Percentiles rank a stretch among this genome's conserved stretches.
phyloP scores from a whole-genome alignment of 257 asterid genomes.

The Paraleonurus japonicus region DNA sequence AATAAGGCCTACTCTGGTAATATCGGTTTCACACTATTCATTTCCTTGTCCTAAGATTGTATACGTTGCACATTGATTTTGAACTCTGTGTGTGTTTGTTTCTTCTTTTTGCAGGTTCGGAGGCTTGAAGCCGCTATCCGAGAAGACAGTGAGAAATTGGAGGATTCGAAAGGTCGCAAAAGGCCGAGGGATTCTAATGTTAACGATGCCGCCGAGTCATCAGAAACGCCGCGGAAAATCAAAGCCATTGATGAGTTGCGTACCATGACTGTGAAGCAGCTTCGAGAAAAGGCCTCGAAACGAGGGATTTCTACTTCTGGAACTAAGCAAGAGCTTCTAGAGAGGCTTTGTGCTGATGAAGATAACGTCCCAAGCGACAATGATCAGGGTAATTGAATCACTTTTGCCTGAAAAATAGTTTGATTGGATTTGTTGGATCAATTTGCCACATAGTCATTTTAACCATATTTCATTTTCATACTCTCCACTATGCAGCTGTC shows the following conservation, averaged over 20 bases:
- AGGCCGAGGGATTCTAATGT: conserved; percentile 46
- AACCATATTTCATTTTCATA: background rate
- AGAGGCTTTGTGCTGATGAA: conserved; percentile 52
- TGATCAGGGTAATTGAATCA: conserved; percentile 39
- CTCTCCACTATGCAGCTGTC: background rate
- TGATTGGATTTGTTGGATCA: background rate
- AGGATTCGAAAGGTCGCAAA: conserved; percentile 41
- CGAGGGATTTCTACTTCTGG: conserved; percentile 58
- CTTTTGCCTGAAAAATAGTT: background rate
- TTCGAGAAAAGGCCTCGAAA: conserved; percentile 58
- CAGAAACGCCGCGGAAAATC: conserved; percentile 40
- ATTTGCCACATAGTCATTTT: background rate
- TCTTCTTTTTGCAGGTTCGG: conserved; percentile 43
- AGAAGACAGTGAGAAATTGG: conserved; percentile 40
- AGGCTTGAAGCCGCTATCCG: conserved; percentile 61
- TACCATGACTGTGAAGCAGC: conserved; percentile 61
- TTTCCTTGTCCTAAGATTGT: background rate
- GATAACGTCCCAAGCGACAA: conserved; percentile 20
- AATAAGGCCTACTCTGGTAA: conserved; percentile 61
- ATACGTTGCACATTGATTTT: background rate
- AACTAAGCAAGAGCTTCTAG: conserved; percentile 68
- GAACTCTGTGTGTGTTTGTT: background rate
- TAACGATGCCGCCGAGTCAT: conserved; percentile 30
- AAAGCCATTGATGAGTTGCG: conserved; percentile 51
- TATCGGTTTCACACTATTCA: background rate